Evolutionary conservation across 2,329 filamentous ascomycete species (phyloP).

Genomic region (Verticillium dahliae): DNA sequence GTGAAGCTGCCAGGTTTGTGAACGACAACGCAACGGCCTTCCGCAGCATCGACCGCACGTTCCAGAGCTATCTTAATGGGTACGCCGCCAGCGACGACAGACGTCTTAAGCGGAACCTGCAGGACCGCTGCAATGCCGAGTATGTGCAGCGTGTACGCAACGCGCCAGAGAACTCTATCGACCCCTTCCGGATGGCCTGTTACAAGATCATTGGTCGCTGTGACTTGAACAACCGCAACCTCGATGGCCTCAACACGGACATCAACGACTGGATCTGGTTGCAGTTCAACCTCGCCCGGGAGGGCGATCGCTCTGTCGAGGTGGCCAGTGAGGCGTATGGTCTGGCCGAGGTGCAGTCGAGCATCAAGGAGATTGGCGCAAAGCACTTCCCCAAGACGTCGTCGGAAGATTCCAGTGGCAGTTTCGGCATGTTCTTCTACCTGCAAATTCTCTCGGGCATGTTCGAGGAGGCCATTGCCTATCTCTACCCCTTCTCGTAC

Average conservation of each 20-base stretch:
- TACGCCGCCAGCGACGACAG: conserved; percentile 74
- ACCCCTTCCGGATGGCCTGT: conserved; percentile 93
- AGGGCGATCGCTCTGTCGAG: conserved; percentile 57
- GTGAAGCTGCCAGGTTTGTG: conserved; percentile 82
- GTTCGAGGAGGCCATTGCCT: conserved; percentile 89
- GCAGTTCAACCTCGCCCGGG: conserved; percentile 62
- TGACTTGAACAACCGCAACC: conserved; percentile 56
- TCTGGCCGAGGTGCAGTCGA: conserved; percentile 63
- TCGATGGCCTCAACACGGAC: conserved; percentile 57
- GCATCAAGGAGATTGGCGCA: conserved; percentile 81
- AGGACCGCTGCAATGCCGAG: conserved; percentile 83
- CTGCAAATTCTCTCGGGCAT: conserved; percentile 84
- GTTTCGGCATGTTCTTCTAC: conserved; percentile 88
- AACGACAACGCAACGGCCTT: conserved; percentile 73
- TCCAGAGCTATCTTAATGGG: conserved; percentile 78
- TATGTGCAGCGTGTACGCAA: conserved; percentile 81
- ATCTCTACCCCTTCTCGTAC: conserved; percentile 86
- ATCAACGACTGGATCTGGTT: conserved; percentile 69
- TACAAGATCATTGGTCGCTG: conserved; percentile 93
- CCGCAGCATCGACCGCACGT: conserved; percentile 83
- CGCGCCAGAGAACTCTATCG: conserved; percentile 78
- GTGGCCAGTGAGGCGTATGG: conserved; percentile 61
- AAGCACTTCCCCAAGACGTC: conserved; percentile 80
- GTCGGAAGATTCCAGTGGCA: conserved; percentile 70
- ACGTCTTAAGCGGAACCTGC: conserved; percentile 69